These are phyloP conservation scores for Diaporthe vexans DNA, from an alignment of 2,329 filamentous ascomycete species.

Conservation along the genomic window DNA sequence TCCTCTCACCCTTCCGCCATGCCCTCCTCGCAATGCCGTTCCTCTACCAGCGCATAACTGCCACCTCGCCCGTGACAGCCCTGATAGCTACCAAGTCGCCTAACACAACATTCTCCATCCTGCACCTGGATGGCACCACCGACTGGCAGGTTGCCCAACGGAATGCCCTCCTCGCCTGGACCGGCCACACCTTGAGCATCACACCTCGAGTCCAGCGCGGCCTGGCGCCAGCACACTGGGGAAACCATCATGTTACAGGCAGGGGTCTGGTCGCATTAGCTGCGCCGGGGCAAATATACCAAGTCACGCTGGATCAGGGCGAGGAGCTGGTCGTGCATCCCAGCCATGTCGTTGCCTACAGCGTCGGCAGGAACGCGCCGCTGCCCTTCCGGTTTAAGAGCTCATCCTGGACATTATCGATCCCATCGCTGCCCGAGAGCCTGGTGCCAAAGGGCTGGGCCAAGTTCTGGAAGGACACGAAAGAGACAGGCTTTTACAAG, in stretches of 20 bases:
- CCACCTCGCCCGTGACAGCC: slow-evolving; percentile 88
- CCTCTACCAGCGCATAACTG: slow-evolving; percentile 91
- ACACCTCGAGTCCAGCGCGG: slow-evolving; percentile 81
- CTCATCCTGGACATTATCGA: slow-evolving; percentile 82
- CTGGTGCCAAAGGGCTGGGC: slow-evolving; percentile 72
- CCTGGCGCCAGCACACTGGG: slow-evolving; percentile 89
- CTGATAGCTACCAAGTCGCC: slow-evolving; percentile 90
- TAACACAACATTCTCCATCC: slow-evolving; percentile 86
- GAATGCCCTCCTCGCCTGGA: slow-evolving; percentile 94
- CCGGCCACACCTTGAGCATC: slow-evolving; percentile 85
- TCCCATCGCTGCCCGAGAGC: slow-evolving; percentile 75
- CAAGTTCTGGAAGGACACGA: slow-evolving; percentile 81
- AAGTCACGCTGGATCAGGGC: slow-evolving; percentile 82
- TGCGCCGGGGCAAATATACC: slow-evolving; percentile 90
- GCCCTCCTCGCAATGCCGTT: slow-evolving; percentile 90
- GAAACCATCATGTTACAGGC: slow-evolving; percentile 88
- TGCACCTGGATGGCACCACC: slow-evolving; percentile 91
- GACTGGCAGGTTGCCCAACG: slow-evolving; percentile 96
- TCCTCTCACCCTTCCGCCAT: slow-evolving; percentile 87
- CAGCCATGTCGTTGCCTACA: slow-evolving; percentile 92
- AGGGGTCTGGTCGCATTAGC: slow-evolving; percentile 87
- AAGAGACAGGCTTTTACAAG: slow-evolving; percentile 80
- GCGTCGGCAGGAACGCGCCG: slow-evolving; percentile 79
- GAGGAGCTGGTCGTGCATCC: slow-evolving; percentile 95
- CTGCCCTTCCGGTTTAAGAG: slow-evolving; percentile 88